Conservation (phyloP, 2,329 filamentous ascomycete species). For the Hymenoscyphus salicellus region DNA sequence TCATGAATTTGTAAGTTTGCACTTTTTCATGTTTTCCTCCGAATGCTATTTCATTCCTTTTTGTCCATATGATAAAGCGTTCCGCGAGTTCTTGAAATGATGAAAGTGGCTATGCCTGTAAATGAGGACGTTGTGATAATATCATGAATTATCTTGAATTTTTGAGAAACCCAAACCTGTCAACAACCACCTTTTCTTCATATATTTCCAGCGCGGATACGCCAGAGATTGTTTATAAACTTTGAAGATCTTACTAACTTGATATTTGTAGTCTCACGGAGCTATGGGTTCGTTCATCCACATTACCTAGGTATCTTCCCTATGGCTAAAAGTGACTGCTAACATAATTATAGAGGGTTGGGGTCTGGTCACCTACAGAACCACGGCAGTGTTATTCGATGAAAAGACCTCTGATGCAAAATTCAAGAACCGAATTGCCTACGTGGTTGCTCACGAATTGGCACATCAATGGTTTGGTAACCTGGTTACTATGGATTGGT, state of each 20-base stretch:
- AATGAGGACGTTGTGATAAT: too few relatives aligned
- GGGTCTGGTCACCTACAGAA: conserved; percentile 93
- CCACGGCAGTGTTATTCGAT: conserved; percentile 94
- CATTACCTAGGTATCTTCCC: not conserved
- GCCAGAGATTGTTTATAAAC: not conserved
- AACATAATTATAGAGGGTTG: conserved; percentile 57
- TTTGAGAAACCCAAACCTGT: too few relatives aligned
- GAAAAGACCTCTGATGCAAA: conserved; percentile 84
- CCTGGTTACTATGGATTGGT: conserved; percentile 95
- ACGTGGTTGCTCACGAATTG: conserved; percentile 96
- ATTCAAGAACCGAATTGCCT: conserved; percentile 91
- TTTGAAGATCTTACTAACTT: not conserved
- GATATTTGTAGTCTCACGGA: conserved; percentile 49
- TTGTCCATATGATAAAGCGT: too few relatives aligned
- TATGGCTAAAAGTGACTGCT: conserved; percentile 3
- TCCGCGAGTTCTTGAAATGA: too few relatives aligned
- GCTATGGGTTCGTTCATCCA: conserved; percentile 56
- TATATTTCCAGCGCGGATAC: too few relatives aligned
- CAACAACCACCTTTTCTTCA: not conserved
- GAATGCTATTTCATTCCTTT: not conserved
- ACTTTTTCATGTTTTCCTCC: not conserved
- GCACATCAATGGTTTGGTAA: conserved; percentile 97
- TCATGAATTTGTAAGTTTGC: conserved; percentile 73
- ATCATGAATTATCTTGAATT: too few relatives aligned
- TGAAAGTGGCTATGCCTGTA: too few relatives aligned